Percentiles rank a stretch among this genome's conserved stretches.
Evolutionary conservation across 1,139 yeast species (phyloP).

Genomic region (Geotrichum citri-aurantii): DNA sequence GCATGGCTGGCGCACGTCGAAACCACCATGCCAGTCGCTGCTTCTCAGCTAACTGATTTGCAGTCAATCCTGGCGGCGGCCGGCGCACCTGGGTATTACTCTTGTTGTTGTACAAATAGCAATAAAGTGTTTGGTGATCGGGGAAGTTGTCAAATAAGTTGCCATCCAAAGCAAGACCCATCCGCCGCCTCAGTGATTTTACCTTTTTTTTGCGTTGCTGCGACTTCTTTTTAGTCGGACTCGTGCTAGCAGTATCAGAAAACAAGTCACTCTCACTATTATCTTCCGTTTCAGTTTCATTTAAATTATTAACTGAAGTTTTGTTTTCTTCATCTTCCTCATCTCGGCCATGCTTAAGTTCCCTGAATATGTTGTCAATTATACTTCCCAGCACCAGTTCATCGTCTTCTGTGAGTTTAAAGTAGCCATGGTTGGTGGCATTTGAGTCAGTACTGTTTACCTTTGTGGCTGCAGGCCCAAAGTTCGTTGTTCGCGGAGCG

Average conservation of each 20-base stretch:
- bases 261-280: not conserved
- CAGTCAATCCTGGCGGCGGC: not conserved
- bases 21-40: not conserved
- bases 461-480: not conserved
- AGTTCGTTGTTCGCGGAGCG: too few relatives aligned
- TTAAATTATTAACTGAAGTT: not conserved
- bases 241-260: not conserved
- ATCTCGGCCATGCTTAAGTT: slow-evolving; percentile 7
- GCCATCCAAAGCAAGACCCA: slow-evolving; percentile 1
- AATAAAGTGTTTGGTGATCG: slow-evolving; percentile 10
- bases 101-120: slow-evolving; percentile 1
- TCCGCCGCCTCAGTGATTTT: not conserved
- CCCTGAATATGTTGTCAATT: not conserved
- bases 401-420: not conserved
- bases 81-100: not conserved
- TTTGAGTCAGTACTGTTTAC: not conserved
- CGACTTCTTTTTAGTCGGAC: not conserved
- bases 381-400: not conserved
- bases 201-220: not conserved
- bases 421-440: not conserved
- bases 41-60: not conserved
- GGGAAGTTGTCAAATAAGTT: slow-evolving; percentile 6
- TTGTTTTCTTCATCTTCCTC: not conserved
- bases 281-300: not conserved
- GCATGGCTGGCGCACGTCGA: not conserved